Percentiles rank a stretch among this genome's conserved stretches.
Evolutionary conservation across 306 rosid genomes (phyloP).

Genomic region (Argentina anserina): DNA sequence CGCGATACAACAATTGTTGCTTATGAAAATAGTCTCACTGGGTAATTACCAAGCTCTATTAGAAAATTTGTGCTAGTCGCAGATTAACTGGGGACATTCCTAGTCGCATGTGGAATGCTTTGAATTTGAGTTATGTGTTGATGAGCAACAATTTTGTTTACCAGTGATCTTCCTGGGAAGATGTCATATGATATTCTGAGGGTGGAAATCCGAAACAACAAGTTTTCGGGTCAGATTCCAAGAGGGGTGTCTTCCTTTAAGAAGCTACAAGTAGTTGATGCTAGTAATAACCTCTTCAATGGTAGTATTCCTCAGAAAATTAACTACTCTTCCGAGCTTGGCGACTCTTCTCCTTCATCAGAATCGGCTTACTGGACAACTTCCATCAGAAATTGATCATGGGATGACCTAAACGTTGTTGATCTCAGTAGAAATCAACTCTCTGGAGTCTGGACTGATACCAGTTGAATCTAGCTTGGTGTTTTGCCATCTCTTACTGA

Average conservation of each 20-base stretch:
- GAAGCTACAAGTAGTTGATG: slow-evolving; percentile 40
- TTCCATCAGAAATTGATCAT: slow-evolving; percentile 44
- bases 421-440: slow-evolving; percentile 46
- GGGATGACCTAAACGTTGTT: slow-evolving; percentile 35
- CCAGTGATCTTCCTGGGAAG: slow-evolving; percentile 52
- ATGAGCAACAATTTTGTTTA: slow-evolving; percentile 42
- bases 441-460: slow-evolving; percentile 49
- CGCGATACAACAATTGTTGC: too few relatives aligned
- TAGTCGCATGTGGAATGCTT: slow-evolving; percentile 56
- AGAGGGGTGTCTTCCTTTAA: slow-evolving; percentile 46
- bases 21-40: slow-evolving; percentile 42
- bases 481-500: slow-evolving; percentile 31
- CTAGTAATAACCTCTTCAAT: slow-evolving; percentile 44
- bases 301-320: slow-evolving; percentile 55
- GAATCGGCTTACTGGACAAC: slow-evolving; percentile 42
- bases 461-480: slow-evolving; percentile 39
- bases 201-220: slow-evolving; percentile 50
- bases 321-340: slow-evolving; percentile 41
- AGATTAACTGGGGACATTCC: slow-evolving; percentile 53
- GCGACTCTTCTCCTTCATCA: slow-evolving; percentile 39
- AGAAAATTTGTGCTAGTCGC: slow-evolving; percentile 50
- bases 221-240: slow-evolving; percentile 54
- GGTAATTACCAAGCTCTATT: slow-evolving; percentile 59
- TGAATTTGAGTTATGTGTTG: slow-evolving; percentile 27
- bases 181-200: slow-evolving; percentile 34